A percentile compares a stretch with the other conserved stretches of the same genome.
Conservation (phyloP, 495 filamentous ascomycete species). For the Haplographium delicatum region DNA sequence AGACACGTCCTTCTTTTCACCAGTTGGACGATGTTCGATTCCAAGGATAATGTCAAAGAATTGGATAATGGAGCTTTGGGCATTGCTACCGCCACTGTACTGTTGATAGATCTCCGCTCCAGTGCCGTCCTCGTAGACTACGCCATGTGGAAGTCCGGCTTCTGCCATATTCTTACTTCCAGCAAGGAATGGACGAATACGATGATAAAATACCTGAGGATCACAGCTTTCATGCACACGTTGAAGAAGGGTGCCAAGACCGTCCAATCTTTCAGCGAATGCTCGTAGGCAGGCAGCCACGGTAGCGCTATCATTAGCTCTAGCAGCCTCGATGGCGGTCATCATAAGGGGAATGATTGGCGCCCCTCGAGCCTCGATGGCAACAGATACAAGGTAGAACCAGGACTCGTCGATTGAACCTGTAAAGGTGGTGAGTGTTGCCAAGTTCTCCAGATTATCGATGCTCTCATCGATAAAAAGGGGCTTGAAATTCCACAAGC, state of each 20-base stretch:
- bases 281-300: constrained; percentile 69
- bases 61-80: constrained; percentile 90
- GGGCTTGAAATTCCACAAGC: constrained; percentile 94
- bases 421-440: constrained; percentile 85
- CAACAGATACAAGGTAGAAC: constrained; percentile 94
- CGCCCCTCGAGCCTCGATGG: constrained; percentile 88
- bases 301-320: constrained; percentile 57
- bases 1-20: constrained; percentile 51
- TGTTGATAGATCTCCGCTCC: constrained; percentile 64
- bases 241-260: constrained; percentile 65
- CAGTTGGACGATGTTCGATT: constrained; percentile 87
- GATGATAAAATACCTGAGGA: constrained; percentile 88
- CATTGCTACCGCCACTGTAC: constrained; percentile 88
- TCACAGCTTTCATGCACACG: constrained; percentile 93
- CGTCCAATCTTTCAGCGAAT: constrained; percentile 84
- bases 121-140: constrained; percentile 77
- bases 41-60: constrained; percentile 93
- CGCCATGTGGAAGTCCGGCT: constrained; percentile 80
- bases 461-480: constrained; percentile 76
- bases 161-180: constrained; percentile 96
- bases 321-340: constrained; percentile 76
- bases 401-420: constrained; percentile 94
- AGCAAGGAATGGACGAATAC: constrained; percentile 88
- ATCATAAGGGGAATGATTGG: constrained; percentile 88
- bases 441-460: constrained; percentile 77